Percentiles rank a stretch among this genome's conserved stretches.
Conservation (phyloP, 768 basidiomycete genomes). For the Paxillus rubicundulus region DNA sequence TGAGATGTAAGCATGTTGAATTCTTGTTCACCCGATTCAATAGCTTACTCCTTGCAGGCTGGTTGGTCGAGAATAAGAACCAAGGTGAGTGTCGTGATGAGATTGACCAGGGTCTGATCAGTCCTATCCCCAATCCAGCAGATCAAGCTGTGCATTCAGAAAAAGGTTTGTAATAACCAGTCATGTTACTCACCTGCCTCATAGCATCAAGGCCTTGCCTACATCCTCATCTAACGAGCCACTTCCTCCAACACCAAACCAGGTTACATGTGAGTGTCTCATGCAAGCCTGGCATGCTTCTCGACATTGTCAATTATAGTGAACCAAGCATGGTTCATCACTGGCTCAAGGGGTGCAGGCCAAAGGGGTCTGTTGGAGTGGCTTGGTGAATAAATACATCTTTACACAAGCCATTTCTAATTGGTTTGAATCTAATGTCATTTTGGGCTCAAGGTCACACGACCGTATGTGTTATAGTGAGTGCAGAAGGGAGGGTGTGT, state of each 20-base stretch:
- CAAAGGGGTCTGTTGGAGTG: conserved; percentile 86
- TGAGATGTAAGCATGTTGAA: conserved; percentile 53
- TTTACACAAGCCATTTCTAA: background rate
- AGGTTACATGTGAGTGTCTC: conserved; percentile 79
- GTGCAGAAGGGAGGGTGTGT: too few relatives aligned
- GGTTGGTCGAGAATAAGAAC: too few relatives aligned
- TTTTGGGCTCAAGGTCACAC: conserved; percentile 93
- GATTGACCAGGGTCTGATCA: background rate
- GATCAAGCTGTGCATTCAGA: conserved; percentile 89
- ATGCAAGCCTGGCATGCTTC: conserved; percentile 97
- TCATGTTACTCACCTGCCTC: conserved; percentile 11
- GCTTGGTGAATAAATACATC: too few relatives aligned
- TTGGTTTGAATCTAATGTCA: conserved; percentile 52
- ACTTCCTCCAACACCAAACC: conserved; percentile 90
- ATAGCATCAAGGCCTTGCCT: conserved; percentile 85
- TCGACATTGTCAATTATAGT: conserved; percentile 86
- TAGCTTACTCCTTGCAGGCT: background rate
- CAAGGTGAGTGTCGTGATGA: conserved; percentile 55
- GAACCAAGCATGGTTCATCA: conserved; percentile 91
- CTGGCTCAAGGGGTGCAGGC: conserved; percentile 87
- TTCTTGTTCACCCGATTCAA: background rate
- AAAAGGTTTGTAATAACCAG: conserved; percentile 60
- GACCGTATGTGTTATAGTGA: too few relatives aligned
- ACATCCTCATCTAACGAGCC: conserved; percentile 86
- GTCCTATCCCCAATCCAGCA: conserved; percentile 57